Evolutionary conservation across 768 basidiomycete species (phyloP).

Genomic region (Naganishia antarctica): DNA sequence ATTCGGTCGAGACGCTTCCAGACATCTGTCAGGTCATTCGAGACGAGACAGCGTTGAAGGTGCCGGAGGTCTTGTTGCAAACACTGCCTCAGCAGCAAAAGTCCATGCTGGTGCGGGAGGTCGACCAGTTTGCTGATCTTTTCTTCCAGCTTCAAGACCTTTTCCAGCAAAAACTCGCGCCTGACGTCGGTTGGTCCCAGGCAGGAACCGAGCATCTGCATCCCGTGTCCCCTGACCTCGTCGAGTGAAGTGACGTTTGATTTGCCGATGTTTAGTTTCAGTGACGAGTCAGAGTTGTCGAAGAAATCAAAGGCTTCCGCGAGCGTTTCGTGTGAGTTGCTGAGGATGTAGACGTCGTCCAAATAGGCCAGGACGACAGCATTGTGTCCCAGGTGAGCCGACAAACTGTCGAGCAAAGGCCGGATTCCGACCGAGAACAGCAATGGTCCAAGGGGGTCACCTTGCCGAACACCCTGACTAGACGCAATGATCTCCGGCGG

Average conservation of each 20-base stretch:
- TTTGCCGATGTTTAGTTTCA: too few species aligned
- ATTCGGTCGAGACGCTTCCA: neutral
- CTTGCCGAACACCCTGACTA: constrained; percentile 35
- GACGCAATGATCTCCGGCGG: constrained; percentile 11
- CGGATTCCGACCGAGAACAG: constrained; percentile 31
- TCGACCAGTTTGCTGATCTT: constrained; percentile 11
- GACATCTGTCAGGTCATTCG: neutral
- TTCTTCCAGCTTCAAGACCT: neutral
- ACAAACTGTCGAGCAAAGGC: constrained; percentile 24
- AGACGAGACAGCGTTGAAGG: neutral
- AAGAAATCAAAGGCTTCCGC: too few species aligned
- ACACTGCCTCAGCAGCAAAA: constrained; percentile 2
- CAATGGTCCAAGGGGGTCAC: constrained; percentile 32
- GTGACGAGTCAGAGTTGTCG: too few species aligned
- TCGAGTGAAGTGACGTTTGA: too few species aligned
- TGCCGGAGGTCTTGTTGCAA: constrained; percentile 18
- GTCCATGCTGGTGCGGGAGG: constrained; percentile 5
- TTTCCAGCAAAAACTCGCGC: neutral
- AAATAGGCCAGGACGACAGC: constrained; percentile 31
- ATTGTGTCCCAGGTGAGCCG: constrained; percentile 21
- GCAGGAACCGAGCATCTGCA: too few species aligned
- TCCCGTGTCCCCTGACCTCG: too few species aligned
- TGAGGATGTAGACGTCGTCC: constrained; percentile 34
- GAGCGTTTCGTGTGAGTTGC: constrained; percentile 4
- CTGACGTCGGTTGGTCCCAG: constrained; percentile 1